Evolutionary conservation across 83 land plant genomes (phyloP).

Genomic region (Diphasiastrum complanatum): DNA sequence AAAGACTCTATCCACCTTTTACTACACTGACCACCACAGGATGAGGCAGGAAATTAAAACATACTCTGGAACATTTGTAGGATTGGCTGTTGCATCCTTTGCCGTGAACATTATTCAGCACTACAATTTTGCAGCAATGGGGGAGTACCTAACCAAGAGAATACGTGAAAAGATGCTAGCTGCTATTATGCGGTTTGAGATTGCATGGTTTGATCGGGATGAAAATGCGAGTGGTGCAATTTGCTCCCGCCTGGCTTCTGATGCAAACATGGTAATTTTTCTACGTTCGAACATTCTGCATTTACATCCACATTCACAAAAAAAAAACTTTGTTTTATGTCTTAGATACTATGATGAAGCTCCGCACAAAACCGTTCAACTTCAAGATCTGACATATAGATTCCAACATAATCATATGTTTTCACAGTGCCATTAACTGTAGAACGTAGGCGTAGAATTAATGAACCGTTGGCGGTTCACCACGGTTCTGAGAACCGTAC

Average conservation of each 20-base stretch:
- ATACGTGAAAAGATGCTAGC: constrained; percentile 26
- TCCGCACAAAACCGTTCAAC: too few species aligned
- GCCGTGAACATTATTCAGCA: constrained; percentile 24
- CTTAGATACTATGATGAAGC: too few species aligned
- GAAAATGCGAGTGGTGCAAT: constrained; percentile 28
- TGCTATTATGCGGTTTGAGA: constrained; percentile 26
- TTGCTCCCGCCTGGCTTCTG: constrained; percentile 30
- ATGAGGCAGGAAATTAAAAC: constrained; percentile 11
- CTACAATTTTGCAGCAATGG: constrained; percentile 28
- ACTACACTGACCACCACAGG: constrained; percentile 1
- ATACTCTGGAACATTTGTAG: constrained; percentile 6
- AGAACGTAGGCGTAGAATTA: too few species aligned
- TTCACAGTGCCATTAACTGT: too few species aligned
- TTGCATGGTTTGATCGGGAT: constrained; percentile 36
- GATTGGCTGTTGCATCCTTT: constrained; percentile 13
- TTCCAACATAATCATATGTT: too few species aligned
- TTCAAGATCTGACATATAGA: too few species aligned
- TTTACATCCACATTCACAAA: too few species aligned
- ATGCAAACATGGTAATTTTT: constrained; percentile 25
- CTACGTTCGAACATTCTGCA: neutral
- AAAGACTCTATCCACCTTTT: constrained; percentile 6
- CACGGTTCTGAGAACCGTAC: too few species aligned
- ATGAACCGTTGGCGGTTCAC: too few species aligned
- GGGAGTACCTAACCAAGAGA: constrained; percentile 30
- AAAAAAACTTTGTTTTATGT: too few species aligned